phyloP scores from a whole-genome alignment of 306 rosid species.

The Sophora flavescens region DNA sequence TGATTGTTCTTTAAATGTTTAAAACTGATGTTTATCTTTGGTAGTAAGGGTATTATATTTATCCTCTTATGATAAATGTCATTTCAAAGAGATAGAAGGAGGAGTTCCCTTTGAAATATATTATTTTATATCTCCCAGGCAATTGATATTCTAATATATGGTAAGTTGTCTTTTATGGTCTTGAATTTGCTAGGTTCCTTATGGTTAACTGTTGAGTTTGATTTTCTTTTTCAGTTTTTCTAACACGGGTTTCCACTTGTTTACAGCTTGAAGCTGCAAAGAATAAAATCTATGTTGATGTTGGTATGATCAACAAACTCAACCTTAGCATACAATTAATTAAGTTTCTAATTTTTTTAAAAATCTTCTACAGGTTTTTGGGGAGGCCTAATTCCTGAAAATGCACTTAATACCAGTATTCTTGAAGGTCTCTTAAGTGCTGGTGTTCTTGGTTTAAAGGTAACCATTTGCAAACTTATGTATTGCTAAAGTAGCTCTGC shows the following conservation, averaged over 20 bases:
- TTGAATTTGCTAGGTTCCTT: constrained; percentile 16
- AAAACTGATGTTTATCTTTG: background rate
- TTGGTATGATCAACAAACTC: constrained; percentile 64
- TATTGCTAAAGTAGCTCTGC: constrained; percentile 27
- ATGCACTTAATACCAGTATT: constrained; percentile 77
- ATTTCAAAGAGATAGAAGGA: constrained; percentile 11
- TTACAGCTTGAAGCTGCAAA: constrained; percentile 75
- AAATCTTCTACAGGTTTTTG: constrained; percentile 75
- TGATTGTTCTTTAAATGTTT: constrained; percentile 30
- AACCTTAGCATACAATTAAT: constrained; percentile 19
- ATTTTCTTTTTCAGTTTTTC: constrained; percentile 23
- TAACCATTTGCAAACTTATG: constrained; percentile 44
- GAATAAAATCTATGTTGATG: constrained; percentile 81
- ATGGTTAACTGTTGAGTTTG: constrained; percentile 7
- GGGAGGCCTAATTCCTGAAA: constrained; percentile 98
- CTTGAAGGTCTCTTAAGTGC: constrained; percentile 84
- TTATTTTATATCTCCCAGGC: background rate
- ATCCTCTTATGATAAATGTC: constrained; percentile 29
- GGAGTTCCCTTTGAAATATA: constrained; percentile 20
- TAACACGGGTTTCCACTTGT: constrained; percentile 37
- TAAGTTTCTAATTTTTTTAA: constrained; percentile 33
- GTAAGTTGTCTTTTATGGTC: constrained; percentile 29
- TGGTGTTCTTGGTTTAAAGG: constrained; percentile 96
- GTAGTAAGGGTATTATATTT: background rate
- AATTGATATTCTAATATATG: constrained; percentile 15